These are phyloP conservation scores for Talaromyces sp. DNA, from an alignment of 2,329 filamentous ascomycete genomes.

Conservation along the genomic window DNA sequence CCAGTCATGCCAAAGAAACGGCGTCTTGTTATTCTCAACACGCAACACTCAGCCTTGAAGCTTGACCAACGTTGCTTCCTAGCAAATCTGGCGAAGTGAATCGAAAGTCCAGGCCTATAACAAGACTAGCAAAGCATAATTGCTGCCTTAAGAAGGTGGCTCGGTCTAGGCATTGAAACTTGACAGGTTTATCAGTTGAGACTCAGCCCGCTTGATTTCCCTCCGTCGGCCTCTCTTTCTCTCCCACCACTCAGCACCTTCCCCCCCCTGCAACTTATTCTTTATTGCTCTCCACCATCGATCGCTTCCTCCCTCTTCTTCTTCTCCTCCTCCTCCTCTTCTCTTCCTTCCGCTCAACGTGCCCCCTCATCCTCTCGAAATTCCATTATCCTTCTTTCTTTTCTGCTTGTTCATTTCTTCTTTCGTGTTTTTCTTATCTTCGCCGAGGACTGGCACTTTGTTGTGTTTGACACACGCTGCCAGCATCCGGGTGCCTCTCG, in stretches of 20 bases:
- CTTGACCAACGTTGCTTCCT: background rate
- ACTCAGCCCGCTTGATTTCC: background rate
- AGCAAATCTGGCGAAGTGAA: background rate
- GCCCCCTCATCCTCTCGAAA: conserved; percentile 4
- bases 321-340: conserved; percentile 17
- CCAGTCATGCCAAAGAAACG: background rate
- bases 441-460: conserved; percentile 30
- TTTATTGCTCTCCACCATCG: conserved; percentile 8
- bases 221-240: background rate
- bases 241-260: conserved; percentile 20
- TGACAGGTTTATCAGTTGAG: conserved; percentile 2
- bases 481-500: conserved; percentile 37
- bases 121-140: background rate
- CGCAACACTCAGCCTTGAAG: background rate
- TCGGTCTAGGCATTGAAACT: background rate
- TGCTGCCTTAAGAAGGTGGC: conserved; percentile 13
- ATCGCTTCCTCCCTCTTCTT: conserved; percentile 18
- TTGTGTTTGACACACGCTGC: conserved; percentile 47
- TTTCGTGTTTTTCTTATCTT: conserved; percentile 23
- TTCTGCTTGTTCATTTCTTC: conserved; percentile 24
- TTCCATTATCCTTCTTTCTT: conserved; percentile 18
- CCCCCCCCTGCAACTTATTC: conserved; percentile 5
- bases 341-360: background rate
- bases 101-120: background rate
- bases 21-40: background rate